Evolutionary conservation across 2,329 filamentous ascomycete species (phyloP).

Genomic region (Lomentospora prolificans): DNA sequence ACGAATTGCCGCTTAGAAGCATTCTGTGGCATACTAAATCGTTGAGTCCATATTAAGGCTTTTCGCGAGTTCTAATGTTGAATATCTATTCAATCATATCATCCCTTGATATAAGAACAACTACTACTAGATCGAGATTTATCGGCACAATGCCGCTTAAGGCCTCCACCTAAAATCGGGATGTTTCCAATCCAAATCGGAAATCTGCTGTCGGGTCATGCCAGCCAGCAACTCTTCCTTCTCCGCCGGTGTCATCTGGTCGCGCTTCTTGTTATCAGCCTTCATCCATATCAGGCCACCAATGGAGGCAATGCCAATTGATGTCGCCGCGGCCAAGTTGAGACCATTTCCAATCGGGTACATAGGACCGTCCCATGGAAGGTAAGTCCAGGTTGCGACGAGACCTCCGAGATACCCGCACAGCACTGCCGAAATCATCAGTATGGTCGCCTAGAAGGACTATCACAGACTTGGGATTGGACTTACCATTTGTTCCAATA

Average conservation of each 20-base stretch:
- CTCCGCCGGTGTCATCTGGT: conserved; percentile 5
- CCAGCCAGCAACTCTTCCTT: conserved; percentile 10
- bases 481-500: conserved; percentile 40
- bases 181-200: conserved; percentile 13
- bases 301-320: conserved; percentile 8
- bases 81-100: too few species aligned
- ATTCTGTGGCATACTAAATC: too few species aligned
- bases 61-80: too few species aligned
- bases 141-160: too few species aligned
- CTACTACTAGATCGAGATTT: too few species aligned
- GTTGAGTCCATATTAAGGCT: too few species aligned
- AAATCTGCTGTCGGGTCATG: conserved; percentile 6
- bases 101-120: too few species aligned
- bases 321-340: conserved; percentile 9
- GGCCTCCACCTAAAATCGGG: conserved; percentile 13
- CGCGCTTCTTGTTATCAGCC: conserved; percentile 12
- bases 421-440: neutral
- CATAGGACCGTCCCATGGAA: conserved; percentile 12
- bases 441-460: neutral
- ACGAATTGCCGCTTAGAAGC: too few species aligned
- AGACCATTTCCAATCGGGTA: conserved; percentile 13
- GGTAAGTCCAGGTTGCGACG: conserved; percentile 13
- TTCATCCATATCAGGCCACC: conserved; percentile 12
- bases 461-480: neutral
- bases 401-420: conserved; percentile 13